phyloP scores from a whole-genome alignment of 2,329 filamentous ascomycete genomes.

The Venturia oleaginea region DNA sequence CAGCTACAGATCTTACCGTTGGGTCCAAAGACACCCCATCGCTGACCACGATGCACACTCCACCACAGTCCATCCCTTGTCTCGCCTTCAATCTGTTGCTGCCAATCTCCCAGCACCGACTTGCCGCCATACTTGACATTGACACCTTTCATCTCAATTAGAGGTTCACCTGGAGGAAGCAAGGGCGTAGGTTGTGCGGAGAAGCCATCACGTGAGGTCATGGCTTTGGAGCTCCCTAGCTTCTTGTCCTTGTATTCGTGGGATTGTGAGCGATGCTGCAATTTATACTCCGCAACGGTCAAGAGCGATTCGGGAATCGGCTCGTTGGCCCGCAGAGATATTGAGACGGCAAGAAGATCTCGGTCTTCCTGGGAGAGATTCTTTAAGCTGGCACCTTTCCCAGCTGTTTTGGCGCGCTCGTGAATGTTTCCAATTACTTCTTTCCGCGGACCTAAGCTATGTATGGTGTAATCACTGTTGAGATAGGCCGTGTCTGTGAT shows the following conservation, averaged over 20 bases:
- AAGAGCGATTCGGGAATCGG: neutral
- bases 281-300: neutral
- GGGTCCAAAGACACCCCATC: conserved; percentile 87
- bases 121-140: conserved; percentile 72
- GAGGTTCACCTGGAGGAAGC: conserved; percentile 47
- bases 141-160: conserved; percentile 84
- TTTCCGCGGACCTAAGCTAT: conserved; percentile 19
- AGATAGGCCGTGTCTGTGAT: conserved; percentile 75
- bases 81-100: conserved; percentile 44
- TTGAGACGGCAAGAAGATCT: conserved; percentile 1
- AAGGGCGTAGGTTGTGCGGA: neutral
- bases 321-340: neutral
- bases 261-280: neutral
- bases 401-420: neutral
- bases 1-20: conserved; percentile 48
- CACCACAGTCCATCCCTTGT: conserved; percentile 61
- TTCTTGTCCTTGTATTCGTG: neutral
- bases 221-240: neutral
- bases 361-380: neutral
- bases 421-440: conserved; percentile 1
- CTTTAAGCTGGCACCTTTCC: neutral
- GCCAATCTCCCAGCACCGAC: conserved; percentile 69
- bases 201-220: conserved; percentile 10
- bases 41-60: conserved; percentile 72
- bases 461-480: conserved; percentile 56